These are phyloP conservation scores for Cordyceps fumosorosea DNA, from an alignment of 2,329 filamentous ascomycete genomes.

Conservation along the genomic window DNA sequence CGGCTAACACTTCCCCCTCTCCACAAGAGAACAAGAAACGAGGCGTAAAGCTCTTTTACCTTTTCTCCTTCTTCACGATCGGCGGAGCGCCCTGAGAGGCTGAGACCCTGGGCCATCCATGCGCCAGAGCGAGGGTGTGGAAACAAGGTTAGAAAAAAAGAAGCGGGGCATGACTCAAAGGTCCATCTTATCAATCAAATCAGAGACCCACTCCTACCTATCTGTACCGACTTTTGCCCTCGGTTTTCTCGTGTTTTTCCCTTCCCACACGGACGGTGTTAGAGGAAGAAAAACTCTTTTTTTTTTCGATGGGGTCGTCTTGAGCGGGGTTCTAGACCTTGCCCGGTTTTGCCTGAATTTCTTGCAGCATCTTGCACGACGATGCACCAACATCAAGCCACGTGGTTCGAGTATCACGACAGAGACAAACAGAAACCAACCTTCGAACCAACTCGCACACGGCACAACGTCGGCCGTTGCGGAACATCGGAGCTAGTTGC, in stretches of 20 bases:
- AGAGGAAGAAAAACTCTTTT: not conserved
- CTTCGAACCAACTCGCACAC: not conserved
- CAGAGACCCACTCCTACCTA: not conserved
- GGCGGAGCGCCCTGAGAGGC: no score
- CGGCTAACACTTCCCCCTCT: not conserved
- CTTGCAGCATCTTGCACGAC: not conserved
- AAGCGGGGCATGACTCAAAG: not conserved
- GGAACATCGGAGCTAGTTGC: not conserved
- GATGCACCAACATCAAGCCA: not conserved
- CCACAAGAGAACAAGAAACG: not conserved
- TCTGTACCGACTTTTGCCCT: not conserved
- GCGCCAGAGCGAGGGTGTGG: no score
- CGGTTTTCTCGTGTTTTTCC: not conserved
- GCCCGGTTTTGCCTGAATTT: not conserved
- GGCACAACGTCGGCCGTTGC: not conserved
- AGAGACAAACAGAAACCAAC: not conserved
- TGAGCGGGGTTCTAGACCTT: not conserved
- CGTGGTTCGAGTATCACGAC: constrained; percentile 5
- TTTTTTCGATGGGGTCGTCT: not conserved
- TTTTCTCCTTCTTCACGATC: not conserved
- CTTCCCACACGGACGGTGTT: not conserved
- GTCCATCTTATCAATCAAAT: constrained; percentile 15
- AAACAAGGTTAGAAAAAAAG: not conserved
- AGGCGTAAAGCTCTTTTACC: not conserved
- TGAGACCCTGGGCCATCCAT: not conserved